Conservation (phyloP, 2,329 filamentous ascomycete genomes). For the Arthrobotrys pseudoclavata region DNA sequence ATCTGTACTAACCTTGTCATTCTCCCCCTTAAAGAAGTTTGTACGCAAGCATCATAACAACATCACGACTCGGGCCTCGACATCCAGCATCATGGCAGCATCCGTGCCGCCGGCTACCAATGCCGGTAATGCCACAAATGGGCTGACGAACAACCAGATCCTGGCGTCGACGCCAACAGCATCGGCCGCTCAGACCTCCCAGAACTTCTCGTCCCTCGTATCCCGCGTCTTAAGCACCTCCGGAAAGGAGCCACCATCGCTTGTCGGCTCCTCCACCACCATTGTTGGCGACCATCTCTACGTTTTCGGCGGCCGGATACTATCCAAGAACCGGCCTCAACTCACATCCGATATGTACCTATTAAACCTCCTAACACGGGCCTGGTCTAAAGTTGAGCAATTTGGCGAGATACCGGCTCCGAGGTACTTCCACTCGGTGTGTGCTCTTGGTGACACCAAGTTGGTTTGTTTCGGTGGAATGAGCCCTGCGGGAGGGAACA, state of each 20-base stretch:
- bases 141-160: conserved; percentile 8
- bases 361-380: conserved; percentile 86
- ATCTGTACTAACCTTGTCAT: conserved; percentile 18
- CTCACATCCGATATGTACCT: conserved; percentile 94
- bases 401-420: conserved; percentile 88
- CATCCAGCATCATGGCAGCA: conserved; percentile 48
- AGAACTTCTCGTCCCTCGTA: conserved; percentile 75
- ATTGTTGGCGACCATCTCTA: conserved; percentile 96
- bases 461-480: conserved; percentile 98
- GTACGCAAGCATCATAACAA: conserved; percentile 25
- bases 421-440: conserved; percentile 97
- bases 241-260: conserved; percentile 86
- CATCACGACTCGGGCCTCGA: conserved; percentile 26
- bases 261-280: conserved; percentile 95
- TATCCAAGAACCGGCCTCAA: conserved; percentile 85
- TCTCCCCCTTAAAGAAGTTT: conserved; percentile 27
- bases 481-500: conserved; percentile 74
- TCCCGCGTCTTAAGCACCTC: conserved; percentile 85
- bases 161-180: conserved; percentile 38
- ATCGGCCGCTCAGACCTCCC: conserved; percentile 67
- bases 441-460: conserved; percentile 91
- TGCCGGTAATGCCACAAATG: conserved; percentile 36
- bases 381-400: conserved; percentile 92
- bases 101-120: conserved; percentile 35
- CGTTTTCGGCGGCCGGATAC: conserved; percentile 90